A percentile compares a stretch with the other conserved stretches of the same genome.
phyloP scores from a whole-genome alignment of 495 filamentous ascomycete genomes.

The Trichoderma erinaceum region DNA sequence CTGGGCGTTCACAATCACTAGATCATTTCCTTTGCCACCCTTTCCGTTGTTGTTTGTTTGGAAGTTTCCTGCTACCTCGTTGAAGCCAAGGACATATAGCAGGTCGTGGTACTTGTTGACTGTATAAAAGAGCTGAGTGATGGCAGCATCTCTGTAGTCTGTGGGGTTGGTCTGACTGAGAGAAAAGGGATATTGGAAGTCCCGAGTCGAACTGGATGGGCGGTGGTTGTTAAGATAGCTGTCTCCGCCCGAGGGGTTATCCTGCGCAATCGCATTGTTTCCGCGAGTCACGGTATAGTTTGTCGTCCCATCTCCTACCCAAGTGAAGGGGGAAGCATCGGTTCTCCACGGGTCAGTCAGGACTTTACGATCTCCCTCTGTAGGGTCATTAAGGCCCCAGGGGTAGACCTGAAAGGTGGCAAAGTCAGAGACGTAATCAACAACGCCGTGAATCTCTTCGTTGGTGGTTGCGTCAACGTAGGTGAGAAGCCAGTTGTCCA shows the following conservation, averaged over 20 bases:
- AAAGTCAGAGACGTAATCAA: conserved; percentile 41
- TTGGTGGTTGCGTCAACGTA: conserved; percentile 41
- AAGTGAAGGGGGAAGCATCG: conserved; percentile 37
- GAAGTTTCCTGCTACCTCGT: conserved; percentile 49
- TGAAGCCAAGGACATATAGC: conserved; percentile 48
- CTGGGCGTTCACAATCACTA: conserved; percentile 49
- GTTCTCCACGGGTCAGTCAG: conserved; percentile 35
- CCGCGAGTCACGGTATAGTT: conserved; percentile 39
- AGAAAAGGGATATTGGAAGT: conserved; percentile 39
- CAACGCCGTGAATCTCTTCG: conserved; percentile 36
- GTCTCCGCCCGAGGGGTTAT: conserved; percentile 34
- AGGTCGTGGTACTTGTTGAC: conserved; percentile 49
- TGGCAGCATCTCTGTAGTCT: conserved; percentile 37
- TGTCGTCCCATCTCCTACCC: conserved; percentile 34
- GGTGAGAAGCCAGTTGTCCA: conserved; percentile 45
- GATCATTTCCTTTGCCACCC: conserved; percentile 42
- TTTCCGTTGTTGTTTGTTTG: conserved; percentile 44
- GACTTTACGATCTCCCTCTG: conserved; percentile 32
- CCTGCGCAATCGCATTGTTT: conserved; percentile 45
- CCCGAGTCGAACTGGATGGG: conserved; percentile 28
- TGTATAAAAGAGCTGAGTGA: conserved; percentile 51
- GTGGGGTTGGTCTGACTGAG: conserved; percentile 27
- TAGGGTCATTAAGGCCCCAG: conserved; percentile 44
- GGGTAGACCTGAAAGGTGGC: conserved; percentile 43
- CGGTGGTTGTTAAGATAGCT: conserved; percentile 39